phyloP scores from a whole-genome alignment of 2,329 filamentous ascomycete species.

The Neonectria magnoliae region DNA sequence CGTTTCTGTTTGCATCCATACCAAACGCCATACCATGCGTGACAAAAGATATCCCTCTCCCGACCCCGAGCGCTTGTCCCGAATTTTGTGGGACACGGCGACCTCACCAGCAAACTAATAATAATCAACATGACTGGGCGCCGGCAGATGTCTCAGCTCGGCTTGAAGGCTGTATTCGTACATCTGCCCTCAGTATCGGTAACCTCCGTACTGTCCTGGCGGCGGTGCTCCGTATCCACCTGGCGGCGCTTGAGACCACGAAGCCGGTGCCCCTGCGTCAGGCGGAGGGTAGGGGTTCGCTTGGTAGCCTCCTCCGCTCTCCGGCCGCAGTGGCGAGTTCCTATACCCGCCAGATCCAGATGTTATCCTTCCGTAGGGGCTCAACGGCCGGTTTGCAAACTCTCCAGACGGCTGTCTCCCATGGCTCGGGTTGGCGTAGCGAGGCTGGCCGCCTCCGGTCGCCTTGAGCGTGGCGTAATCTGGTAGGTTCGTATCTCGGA shows the following conservation, averaged over 20 bases:
- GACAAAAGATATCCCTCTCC: slow-evolving; percentile 35
- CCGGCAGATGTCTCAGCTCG: neutral
- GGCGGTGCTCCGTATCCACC: slow-evolving; percentile 46
- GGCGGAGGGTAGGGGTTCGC: slow-evolving; percentile 45
- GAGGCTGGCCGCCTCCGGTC: slow-evolving; percentile 49
- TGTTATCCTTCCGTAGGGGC: slow-evolving; percentile 58
- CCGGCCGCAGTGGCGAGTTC: slow-evolving; percentile 62
- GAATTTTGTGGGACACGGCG: slow-evolving; percentile 1
- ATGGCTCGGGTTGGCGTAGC: slow-evolving; percentile 49
- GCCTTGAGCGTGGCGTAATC: slow-evolving; percentile 66
- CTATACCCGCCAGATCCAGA: slow-evolving; percentile 57
- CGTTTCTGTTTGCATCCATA: slow-evolving; percentile 32
- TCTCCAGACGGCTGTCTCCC: slow-evolving; percentile 56
- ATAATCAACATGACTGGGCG: slow-evolving; percentile 13
- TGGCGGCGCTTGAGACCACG: slow-evolving; percentile 45
- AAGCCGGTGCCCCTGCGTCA: slow-evolving; percentile 36
- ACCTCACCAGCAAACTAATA: slow-evolving; percentile 17
- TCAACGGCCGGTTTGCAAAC: slow-evolving; percentile 55
- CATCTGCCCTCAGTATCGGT: slow-evolving; percentile 44
- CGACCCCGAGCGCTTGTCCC: slow-evolving; percentile 9
- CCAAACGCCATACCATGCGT: slow-evolving; percentile 45
- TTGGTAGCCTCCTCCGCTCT: slow-evolving; percentile 45
- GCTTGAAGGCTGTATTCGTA: neutral
- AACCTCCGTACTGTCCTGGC: slow-evolving; percentile 50
- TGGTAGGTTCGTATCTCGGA: slow-evolving; percentile 75